Base-by-base conservation (phyloP, 2,329 filamentous ascomycete species). In the Pseudogymnoascus sp. region DNA sequence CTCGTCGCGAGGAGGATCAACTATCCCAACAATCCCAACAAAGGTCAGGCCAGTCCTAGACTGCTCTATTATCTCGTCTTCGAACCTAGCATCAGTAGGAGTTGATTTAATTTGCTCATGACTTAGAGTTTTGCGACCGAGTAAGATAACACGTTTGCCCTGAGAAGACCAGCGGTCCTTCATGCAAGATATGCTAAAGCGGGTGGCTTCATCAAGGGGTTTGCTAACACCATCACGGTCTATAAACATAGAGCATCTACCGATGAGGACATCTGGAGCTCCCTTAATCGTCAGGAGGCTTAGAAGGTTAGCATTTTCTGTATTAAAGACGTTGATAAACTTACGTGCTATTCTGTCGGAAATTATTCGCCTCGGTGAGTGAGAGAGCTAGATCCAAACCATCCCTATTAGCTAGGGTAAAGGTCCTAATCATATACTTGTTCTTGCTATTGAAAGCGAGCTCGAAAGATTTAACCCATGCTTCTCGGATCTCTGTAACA, bases 361-460 rank as follows among this genome's bases (percentile, higher is more conserved):
- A 72, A 15, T 59, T 36, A 15, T 65, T 60, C 40, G 66, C 65
- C 60, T 75, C 75, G 5, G 66, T 68, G 3, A 68, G 61, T 0
- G 76, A 72, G 3, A 82, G 65, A 1, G 77, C 78, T n/a, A 72
- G 62, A 2, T 64, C 55, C 35, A 78, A 66, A 13, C 74, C 74
- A 37, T 75, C 72, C n/a, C 72, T 70, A 31, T 75, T 70, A 1
- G 72, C 73, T 39, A 80, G 66, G 2, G 77, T 77, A 58, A 87
- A 82, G 0, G 86, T 80, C 35, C 84, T 80, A 61, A 92, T 82
- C 84, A 91, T 92, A 71, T 86, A 92, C 73, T 92, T 92, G 75
- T 91, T 92, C 77, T 90, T 90, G 74, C 87, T 90, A 75, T 92
- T 92, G 73, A 92, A 92, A 0, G 87, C 83, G 29, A 90, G 76